Evolutionary conservation across 176 grass and related monocot genomes (phyloP).

Genomic region (Triticum turgidum): DNA sequence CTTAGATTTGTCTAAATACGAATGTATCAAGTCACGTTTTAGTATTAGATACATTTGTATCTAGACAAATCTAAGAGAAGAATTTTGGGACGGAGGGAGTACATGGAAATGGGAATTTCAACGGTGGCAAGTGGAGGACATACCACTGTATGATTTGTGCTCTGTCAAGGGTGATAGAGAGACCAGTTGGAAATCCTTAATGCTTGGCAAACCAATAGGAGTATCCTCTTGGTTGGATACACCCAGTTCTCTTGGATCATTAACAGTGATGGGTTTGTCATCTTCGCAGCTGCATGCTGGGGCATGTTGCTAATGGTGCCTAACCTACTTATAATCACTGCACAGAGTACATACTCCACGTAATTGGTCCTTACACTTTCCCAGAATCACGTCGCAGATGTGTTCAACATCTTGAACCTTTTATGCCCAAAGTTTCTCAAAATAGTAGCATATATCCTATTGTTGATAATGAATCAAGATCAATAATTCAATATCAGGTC

Average conservation of each 20-base stretch:
- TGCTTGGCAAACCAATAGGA: constrained; percentile 67
- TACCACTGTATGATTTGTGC: constrained; percentile 78
- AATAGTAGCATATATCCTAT: constrained; percentile 42
- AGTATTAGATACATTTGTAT: too few species aligned
- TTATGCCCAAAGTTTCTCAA: constrained; percentile 90
- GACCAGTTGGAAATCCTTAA: constrained; percentile 74
- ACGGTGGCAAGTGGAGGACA: constrained; percentile 79
- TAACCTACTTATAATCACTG: constrained; percentile 81
- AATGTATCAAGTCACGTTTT: too few species aligned
- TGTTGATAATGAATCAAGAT: neutral
- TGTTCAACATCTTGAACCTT: constrained; percentile 90
- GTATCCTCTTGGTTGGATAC: constrained; percentile 86
- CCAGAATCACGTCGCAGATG: constrained; percentile 82
- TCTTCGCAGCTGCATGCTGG: constrained; percentile 58
- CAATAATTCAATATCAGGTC: constrained; percentile 40
- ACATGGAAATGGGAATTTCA: constrained; percentile 67
- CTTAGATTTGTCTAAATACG: too few species aligned
- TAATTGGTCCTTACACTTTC: constrained; percentile 94
- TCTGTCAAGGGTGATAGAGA: constrained; percentile 62
- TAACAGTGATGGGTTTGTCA: constrained; percentile 35
- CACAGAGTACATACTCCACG: constrained; percentile 78
- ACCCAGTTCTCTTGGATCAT: constrained; percentile 74
- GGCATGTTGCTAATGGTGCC: constrained; percentile 77
- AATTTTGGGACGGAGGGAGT: too few species aligned
- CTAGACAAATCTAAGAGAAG: too few species aligned